phyloP scores from a whole-genome alignment of 1,139 yeast genomes.

The Wickerhamomyces sp. region DNA sequence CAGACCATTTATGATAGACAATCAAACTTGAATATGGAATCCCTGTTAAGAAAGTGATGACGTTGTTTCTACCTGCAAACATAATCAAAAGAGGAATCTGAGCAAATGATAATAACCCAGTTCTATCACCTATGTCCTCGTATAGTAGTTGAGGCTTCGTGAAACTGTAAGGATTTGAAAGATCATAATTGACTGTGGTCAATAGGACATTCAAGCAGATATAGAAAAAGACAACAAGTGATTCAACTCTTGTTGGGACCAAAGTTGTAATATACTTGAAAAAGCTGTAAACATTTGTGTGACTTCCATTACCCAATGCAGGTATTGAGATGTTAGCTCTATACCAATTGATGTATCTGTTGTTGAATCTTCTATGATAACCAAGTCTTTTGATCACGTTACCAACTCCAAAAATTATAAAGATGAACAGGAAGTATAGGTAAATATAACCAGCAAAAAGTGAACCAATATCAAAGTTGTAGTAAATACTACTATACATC shows the following conservation, averaged over 20 bases:
- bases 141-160: slow-evolving; percentile 37
- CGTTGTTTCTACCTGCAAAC: slow-evolving; percentile 62
- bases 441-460: slow-evolving; percentile 8
- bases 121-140: slow-evolving; percentile 54
- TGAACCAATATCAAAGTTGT: slow-evolving; percentile 7
- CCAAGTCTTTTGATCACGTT: slow-evolving; percentile 13
- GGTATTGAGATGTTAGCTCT: slow-evolving; percentile 17
- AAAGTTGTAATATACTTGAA: slow-evolving; percentile 14
- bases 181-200: slow-evolving; percentile 36
- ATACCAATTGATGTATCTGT: slow-evolving; percentile 13
- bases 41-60: slow-evolving; percentile 56
- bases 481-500: slow-evolving; percentile 1
- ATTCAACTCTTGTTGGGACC: slow-evolving; percentile 64
- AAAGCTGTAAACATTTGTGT: slow-evolving; percentile 6
- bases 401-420: slow-evolving; percentile 4
- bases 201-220: slow-evolving; percentile 40
- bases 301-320: slow-evolving; percentile 13
- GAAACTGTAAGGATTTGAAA: slow-evolving; percentile 24
- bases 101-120: slow-evolving; percentile 45
- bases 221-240: slow-evolving; percentile 44
- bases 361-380: slow-evolving; percentile 8
- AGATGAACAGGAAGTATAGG: slow-evolving; percentile 8
- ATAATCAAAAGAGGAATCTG: slow-evolving; percentile 46
- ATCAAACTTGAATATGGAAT: slow-evolving; percentile 57
- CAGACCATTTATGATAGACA: slow-evolving; percentile 59